phyloP scores from a whole-genome alignment of 192 early-diverging fungal genomes.

The Coemansia sp. region DNA sequence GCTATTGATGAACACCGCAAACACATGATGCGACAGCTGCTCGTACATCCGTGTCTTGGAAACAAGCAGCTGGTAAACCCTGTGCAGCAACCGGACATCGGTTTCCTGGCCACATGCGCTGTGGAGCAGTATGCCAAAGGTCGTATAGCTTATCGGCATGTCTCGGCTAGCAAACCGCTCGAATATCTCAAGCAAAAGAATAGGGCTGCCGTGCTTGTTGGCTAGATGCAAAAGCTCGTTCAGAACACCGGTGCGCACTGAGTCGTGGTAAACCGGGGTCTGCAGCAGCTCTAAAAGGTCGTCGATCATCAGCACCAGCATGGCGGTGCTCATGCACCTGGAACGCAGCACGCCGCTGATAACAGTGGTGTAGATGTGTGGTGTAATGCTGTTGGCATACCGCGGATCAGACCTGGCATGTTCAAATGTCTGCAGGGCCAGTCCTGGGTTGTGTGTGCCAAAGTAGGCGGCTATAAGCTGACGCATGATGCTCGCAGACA shows the following conservation, averaged over 20 bases:
- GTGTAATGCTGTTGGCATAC: constrained; percentile 12
- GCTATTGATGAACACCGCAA: constrained; percentile 36
- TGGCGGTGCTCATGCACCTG: constrained; percentile 2
- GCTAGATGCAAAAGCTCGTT: constrained; percentile 38
- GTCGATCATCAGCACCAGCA: constrained; percentile 15
- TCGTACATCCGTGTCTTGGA: background rate
- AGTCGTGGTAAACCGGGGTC: constrained; percentile 2
- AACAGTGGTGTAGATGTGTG: constrained; percentile 27
- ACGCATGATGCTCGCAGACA: constrained; percentile 16
- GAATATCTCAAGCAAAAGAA: constrained; percentile 14
- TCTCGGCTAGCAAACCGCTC: constrained; percentile 21
- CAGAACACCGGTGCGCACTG: constrained; percentile 27
- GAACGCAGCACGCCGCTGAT: constrained; percentile 21
- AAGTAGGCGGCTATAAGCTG: constrained; percentile 45
- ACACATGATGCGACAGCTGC: constrained; percentile 28
- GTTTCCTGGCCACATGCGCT: constrained; percentile 10
- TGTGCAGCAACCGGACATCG: constrained; percentile 15
- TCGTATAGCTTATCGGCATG: constrained; percentile 27
- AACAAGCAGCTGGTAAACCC: constrained; percentile 23
- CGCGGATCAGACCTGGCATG: background rate
- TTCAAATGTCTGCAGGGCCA: constrained; percentile 27
- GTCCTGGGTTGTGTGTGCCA: constrained; percentile 24
- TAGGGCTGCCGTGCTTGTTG: constrained; percentile 9
- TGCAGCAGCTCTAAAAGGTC: constrained; percentile 25
- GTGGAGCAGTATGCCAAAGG: constrained; percentile 38